phyloP scores from a whole-genome alignment of 495 filamentous ascomycete genomes.

The Chaetomium fimeti region DNA sequence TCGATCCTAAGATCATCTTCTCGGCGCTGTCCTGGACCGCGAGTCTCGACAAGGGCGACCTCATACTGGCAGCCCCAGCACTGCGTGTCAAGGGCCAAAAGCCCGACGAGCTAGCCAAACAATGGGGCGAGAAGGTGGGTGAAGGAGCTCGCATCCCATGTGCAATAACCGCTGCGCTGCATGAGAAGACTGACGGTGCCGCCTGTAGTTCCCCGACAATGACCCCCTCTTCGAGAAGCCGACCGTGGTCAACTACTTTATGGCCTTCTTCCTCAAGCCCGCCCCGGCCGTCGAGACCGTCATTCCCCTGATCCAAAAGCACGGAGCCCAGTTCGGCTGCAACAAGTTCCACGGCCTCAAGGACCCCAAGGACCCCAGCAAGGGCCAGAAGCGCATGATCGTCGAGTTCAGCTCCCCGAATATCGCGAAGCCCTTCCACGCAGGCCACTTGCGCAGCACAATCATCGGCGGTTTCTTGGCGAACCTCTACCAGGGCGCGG shows the following conservation, averaged over 20 bases:
- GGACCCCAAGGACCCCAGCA: constrained; percentile 66
- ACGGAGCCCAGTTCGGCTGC: constrained; percentile 62
- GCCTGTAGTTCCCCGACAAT: constrained; percentile 65
- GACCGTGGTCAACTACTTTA: constrained; percentile 58
- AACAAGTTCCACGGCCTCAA: constrained; percentile 64
- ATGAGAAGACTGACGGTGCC: constrained; percentile 11
- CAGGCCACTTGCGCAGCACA: constrained; percentile 64
- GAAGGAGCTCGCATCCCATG: not conserved
- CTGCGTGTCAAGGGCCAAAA: constrained; percentile 81
- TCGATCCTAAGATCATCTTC: constrained; percentile 75
- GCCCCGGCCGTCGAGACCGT: constrained; percentile 58
- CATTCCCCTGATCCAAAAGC: constrained; percentile 60
- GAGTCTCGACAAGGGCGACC: constrained; percentile 84
- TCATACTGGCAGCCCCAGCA: constrained; percentile 75
- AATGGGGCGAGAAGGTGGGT: constrained; percentile 66
- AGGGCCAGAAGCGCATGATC: constrained; percentile 67
- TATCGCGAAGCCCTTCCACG: constrained; percentile 68
- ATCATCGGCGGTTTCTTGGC: constrained; percentile 66
- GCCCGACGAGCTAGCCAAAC: constrained; percentile 65
- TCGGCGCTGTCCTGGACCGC: constrained; percentile 76
- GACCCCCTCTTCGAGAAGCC: constrained; percentile 70
- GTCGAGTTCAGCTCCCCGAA: constrained; percentile 61
- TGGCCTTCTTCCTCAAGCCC: constrained; percentile 79
- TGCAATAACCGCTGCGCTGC: not conserved
- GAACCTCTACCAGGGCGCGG: constrained; percentile 57